phyloP scores from a whole-genome alignment of 1,284 basidiomycete species.

The Sporisorium iseilematis-ciliati region DNA sequence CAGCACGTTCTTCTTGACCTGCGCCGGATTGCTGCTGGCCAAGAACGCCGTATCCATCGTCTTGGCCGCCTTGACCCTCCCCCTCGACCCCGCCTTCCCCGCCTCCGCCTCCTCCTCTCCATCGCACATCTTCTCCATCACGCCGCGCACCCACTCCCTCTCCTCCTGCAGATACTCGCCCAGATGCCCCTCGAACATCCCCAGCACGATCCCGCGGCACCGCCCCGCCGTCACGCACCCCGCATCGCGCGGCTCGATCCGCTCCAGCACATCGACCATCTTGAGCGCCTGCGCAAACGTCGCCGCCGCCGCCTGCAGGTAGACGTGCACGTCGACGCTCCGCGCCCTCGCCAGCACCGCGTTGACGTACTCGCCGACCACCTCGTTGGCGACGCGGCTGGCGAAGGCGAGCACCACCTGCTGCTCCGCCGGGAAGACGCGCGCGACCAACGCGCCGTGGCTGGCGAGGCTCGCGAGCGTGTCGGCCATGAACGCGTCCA shows the following conservation, averaged over 20 bases:
- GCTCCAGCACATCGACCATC: slow-evolving; percentile 76
- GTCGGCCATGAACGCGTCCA: slow-evolving; percentile 88
- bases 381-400: slow-evolving; percentile 80
- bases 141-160: slow-evolving; percentile 81
- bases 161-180: slow-evolving; percentile 97
- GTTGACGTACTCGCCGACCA: slow-evolving; percentile 82
- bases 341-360: slow-evolving; percentile 82
- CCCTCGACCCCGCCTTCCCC: slow-evolving; percentile 59
- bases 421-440: slow-evolving; percentile 84
- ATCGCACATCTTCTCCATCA: slow-evolving; percentile 81
- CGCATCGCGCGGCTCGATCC: slow-evolving; percentile 60
- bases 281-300: slow-evolving; percentile 88
- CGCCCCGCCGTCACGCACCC: slow-evolving; percentile 69
- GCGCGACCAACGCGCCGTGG: slow-evolving; percentile 82
- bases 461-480: slow-evolving; percentile 77
- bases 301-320: slow-evolving; percentile 87
- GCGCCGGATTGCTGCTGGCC: slow-evolving; percentile 85
- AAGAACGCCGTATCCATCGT: slow-evolving; percentile 75
- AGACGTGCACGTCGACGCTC: slow-evolving; percentile 79
- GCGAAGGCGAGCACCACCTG: slow-evolving; percentile 81
- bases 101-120: slow-evolving; percentile 76
- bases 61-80: slow-evolving; percentile 19
- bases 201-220: slow-evolving; percentile 83
- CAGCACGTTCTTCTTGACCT: slow-evolving; percentile 90
- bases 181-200: slow-evolving; percentile 94